These are phyloP conservation scores for Trebouxia gelatinosa DNA, from an alignment of 163 green algal species.

Conservation along the genomic window DNA sequence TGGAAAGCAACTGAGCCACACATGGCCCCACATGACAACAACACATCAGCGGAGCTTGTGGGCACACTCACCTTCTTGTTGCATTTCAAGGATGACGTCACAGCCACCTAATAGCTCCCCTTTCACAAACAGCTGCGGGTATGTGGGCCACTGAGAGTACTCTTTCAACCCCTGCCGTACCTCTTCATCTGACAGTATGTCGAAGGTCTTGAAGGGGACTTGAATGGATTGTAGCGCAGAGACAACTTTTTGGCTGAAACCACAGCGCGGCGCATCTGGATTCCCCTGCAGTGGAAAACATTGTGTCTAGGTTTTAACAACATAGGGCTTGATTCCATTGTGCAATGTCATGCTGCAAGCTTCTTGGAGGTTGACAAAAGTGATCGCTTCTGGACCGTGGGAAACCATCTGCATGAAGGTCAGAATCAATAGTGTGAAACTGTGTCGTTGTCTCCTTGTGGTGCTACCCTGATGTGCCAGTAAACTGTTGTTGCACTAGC, in stretches of 20 bases:
- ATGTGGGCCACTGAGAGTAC: conserved; percentile 56
- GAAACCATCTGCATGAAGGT: no score
- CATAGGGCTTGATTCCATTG: no score
- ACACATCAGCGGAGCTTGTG: no score
- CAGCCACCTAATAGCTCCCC: conserved; percentile 83
- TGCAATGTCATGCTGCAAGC: no score
- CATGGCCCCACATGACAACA: no score
- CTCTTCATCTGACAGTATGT: conserved; percentile 66
- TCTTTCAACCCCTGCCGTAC: conserved; percentile 39
- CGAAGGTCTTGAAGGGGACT: conserved; percentile 60
- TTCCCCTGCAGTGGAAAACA: conserved; percentile 35
- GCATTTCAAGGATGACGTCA: conserved; percentile 93
- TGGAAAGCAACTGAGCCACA: no score
- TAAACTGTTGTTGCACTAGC: not conserved
- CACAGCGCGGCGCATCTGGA: conserved; percentile 67
- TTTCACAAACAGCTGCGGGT: conserved; percentile 71
- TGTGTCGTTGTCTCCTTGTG: not conserved
- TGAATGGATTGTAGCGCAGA: conserved; percentile 52
- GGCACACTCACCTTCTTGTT: conserved; percentile 29
- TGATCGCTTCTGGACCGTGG: no score
- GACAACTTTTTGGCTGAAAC: conserved; percentile 77
- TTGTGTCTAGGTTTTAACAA: no score
- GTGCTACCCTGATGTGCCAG: not conserved
- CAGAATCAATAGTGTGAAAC: not conserved
- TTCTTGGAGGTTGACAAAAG: no score